Evolutionary conservation across 1,284 basidiomycete genomes (phyloP).

Genomic region (Ceratobasidium theobromae): DNA sequence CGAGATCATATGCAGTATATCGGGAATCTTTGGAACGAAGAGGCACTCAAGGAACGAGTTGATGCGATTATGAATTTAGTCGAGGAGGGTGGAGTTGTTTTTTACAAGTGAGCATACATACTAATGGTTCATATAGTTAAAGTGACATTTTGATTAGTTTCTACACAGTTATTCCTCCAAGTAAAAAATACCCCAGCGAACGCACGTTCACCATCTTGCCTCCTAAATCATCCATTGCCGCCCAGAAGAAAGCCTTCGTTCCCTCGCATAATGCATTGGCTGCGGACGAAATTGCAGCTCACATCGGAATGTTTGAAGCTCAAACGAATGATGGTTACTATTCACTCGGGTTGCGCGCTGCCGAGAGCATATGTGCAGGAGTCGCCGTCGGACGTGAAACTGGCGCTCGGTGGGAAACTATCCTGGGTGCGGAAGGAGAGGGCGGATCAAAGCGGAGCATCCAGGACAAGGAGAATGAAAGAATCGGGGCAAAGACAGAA

Average conservation of each 20-base stretch:
- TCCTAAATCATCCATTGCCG: constrained; percentile 52
- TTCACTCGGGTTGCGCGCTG: constrained; percentile 71
- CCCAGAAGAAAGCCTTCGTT: constrained; percentile 53
- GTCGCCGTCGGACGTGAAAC: constrained; percentile 39
- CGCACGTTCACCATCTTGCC: constrained; percentile 81
- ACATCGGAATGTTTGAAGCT: constrained; percentile 85
- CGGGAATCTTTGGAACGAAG: constrained; percentile 82
- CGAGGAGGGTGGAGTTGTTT: constrained; percentile 62
- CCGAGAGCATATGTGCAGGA: constrained; percentile 42
- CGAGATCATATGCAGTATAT: constrained; percentile 92
- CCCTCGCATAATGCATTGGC: constrained; percentile 67
- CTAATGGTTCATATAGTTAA: background rate
- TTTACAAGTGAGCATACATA: constrained; percentile 65
- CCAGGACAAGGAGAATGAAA: constrained; percentile 32
- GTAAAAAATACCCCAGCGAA: constrained; percentile 48
- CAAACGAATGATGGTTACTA: constrained; percentile 90
- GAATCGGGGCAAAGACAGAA: constrained; percentile 33
- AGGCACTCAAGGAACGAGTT: constrained; percentile 62
- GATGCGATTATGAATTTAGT: constrained; percentile 63
- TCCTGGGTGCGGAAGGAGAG: constrained; percentile 26
- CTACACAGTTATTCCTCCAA: constrained; percentile 71
- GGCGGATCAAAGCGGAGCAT: constrained; percentile 27
- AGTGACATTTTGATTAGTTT: constrained; percentile 53
- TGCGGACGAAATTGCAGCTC: constrained; percentile 80
- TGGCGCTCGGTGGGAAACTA: constrained; percentile 26